Evolutionary conservation across 805 yeast species (phyloP), one percentile per base, ranked within the genome.

Genomic region (Pichia membranifaciens): DNA sequence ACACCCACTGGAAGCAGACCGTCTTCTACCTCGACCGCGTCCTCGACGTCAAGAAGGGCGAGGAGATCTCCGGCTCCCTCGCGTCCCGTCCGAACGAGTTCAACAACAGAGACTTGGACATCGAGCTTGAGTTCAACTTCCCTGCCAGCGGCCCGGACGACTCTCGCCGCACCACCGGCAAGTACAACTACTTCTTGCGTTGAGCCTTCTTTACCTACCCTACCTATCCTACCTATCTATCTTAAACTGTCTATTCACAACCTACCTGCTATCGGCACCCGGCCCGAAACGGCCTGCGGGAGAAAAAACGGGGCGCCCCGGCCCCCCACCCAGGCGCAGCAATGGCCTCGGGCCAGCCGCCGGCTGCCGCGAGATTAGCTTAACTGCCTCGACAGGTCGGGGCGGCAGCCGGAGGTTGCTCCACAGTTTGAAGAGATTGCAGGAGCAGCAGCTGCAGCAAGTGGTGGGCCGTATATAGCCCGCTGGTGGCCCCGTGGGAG

Each of bases 1-100:
- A 90, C 74, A 93, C 99, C 15, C 99, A 93, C 71, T 93, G 99
- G 99, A 95, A 93, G 67, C 99, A 93, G 71, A 86, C 96, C 17
- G 95, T 93, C 1, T 89, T 95, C 69, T 95, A 93, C 67, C 74
- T 91, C 60, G 49, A 54, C 32, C 86, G 87, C 58, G 95, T 87
- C 25, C 68, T 91, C 54, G 86, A 81, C 59, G 69, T 85, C 52
- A 82, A 82, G 61, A 72, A 73, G 56, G 96, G 91, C 49, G 99
- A 93, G 59, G 60, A 65, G 36, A 72, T 95, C 54, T 75, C 75
- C 49, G 93, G 98, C 40, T 69, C 71, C 28, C 70, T 93, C 50
- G 78, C 84, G 10, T 82, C 87, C 53, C 74, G 81, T 60, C 98
- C 98, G 48, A 89, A 86, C 65, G 66, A 64, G 40, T 62, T 52